Base-by-base conservation (phyloP, 1,284 basidiomycete species). In the Apiotrichum porosum region DNA sequence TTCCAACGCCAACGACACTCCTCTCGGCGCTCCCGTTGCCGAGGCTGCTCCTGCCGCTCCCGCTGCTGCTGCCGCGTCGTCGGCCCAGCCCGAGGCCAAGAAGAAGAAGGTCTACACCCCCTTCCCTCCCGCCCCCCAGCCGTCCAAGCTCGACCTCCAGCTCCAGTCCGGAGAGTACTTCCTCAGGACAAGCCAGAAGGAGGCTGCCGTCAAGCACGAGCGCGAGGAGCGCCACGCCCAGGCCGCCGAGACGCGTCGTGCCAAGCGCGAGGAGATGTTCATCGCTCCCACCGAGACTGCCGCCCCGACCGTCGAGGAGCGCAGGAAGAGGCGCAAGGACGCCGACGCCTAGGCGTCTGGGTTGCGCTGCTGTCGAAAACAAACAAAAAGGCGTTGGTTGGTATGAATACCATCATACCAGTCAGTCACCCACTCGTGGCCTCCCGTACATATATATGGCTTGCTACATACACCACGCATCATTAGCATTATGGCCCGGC, bases 101-200 rank as follows among this genome's bases (percentile, higher is more conserved):
- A 80, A 83, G 66, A 92, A 97, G 81, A 97, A 97, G 74, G 80
- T 85, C n/a, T 99, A 98, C 72, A 99, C 95, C 13, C 95, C 95
- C 3, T 99, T 98, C 83, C 95, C 95, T 26, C 95, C 95, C 22
- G 78, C 93, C 6, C 95, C 95, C 65, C 79, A 83, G 58, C 93
- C 91, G 31, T 84, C 90, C 64, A 98, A 98, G 84, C 79, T 97
- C 66, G 94, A 99, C 72, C 70, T 93, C 47, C 87, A 97, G 78
- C 79, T 98, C 59, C 93, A 97, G 69, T 88, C 86, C 5, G 94
- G 94, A 75, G 94, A 97, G 71, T 97, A 97, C 72, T 98, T 97
- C 80, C 84, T 97, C 76, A 94, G 94, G 71, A 77, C 86, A 9
- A 79, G 81, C 51, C 68, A 74, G 39, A 67, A 68, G 57, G 72